Base-by-base conservation (phyloP, 179 eudicot species). In the Camellia oleifera region DNA sequence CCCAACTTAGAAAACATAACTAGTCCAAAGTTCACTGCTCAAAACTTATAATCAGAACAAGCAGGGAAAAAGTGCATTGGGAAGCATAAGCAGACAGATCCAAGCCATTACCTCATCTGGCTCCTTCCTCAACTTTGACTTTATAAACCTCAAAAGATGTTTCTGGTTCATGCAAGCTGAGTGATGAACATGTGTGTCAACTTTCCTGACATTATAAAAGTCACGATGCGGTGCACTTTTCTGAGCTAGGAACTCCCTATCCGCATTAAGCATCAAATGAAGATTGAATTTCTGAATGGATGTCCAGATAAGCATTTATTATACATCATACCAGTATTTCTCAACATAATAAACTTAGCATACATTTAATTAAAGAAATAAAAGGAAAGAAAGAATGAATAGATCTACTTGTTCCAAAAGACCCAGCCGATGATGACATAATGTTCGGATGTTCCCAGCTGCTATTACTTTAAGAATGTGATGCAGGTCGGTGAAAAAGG, bases 131-230 rank as follows among this genome's bases (percentile, higher is more conserved):
- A 97, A 85, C 92, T 97, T 97, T 69, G 99, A 97, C 87, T 97
- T 97, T 58, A 97, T 97, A 82, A 97, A 97, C 88, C 99, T 91
- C 81, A 97, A 82, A 74, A 97, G 95, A 94, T 97, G 99, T 82
- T 97, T 97, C 88, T 97, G 99, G 83, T 97, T 97, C 99, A 97
- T 97, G 90, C 99, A 97, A 71, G 99, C 99, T 13, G 99, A 97
- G 88, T 97, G 99, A 85, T 97, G 99, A 82, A 97, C 99, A 72
- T 97, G 99, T 1, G 99, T 97, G 69, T 97, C 99, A 80, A 97
- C 99, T 89, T 97, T 97, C 86, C 99, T 86, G 68, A 97, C 99
- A 90, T 97, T 97, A 77, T 97, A 97, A 70, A 97, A 97, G 81
- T 97, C 99, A 78, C 99, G 92, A 90, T 97, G 99, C 65, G 99